Base-by-base conservation (phyloP, 2,329 filamentous ascomycete genomes). In the Cryphonectria carpinicola region DNA sequence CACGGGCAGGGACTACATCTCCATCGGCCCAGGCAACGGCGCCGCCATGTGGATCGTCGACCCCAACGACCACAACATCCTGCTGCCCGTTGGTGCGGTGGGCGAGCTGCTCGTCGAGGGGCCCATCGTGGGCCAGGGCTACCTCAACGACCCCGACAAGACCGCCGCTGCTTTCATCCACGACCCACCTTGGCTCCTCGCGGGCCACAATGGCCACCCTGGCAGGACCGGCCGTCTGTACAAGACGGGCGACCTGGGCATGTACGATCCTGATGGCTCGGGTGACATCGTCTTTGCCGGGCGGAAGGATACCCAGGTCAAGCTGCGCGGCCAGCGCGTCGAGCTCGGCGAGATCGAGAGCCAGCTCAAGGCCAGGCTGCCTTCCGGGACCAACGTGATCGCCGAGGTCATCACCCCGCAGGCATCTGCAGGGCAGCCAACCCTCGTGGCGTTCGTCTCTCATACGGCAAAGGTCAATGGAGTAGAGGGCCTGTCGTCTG, bases 281-380 rank as follows among this genome's bases (percentile, higher is more conserved):
- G 75, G 75, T 22, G 46, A 71, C 6, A 73, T 87, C 6, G 75
- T 79, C 0, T 86, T 82, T 54, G 71, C 87, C 25, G 86, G 86
- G 19, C 81, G 88, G 19, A 88, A 87, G 72, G 88, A 90, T 73
- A 82, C 82, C 0, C 88, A 90, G 75, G 82, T 90, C 63, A 90
- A 90, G 76, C 78, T 90, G 7, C 83, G 84, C 14, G 90, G 90
- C 14, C 89, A 85, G 70, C 79, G 87, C 43, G 81, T 89, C 58
- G 90, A 87, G 77, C 80, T 87, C 4, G 84, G 81, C 14, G 85
- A 84, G 76, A 85, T 84, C 67, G 86, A 82, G 76, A 80, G 80
- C 72, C 81, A 81, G 68, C 75, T 79, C 35, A 81, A 67, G 71
- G 79, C 73, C 67, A 78, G 76, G 14, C 81, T 84, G 43, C 80